Evolutionary conservation across 2,329 filamentous ascomycete genomes (phyloP).

Genomic region (Paraconiothyrium sp.): DNA sequence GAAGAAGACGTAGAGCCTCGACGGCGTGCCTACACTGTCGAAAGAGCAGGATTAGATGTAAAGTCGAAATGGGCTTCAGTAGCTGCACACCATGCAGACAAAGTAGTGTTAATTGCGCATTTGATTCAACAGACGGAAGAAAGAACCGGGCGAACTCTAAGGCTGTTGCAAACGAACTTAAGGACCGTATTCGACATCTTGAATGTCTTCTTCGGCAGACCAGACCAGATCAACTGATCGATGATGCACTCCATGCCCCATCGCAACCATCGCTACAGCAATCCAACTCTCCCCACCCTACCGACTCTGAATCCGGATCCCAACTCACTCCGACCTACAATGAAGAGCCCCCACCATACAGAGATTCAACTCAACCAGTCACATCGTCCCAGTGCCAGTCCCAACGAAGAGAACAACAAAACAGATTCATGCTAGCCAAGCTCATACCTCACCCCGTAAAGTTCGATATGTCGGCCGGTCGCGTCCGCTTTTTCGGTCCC

Average conservation of each 20-base stretch:
- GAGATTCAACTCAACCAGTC: slow-evolving; percentile 9
- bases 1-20: slow-evolving; percentile 1
- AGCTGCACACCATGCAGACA: slow-evolving; percentile 60
- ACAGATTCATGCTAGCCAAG: slow-evolving; percentile 52
- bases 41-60: slow-evolving; percentile 49
- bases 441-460: slow-evolving; percentile 58
- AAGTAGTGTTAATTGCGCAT: slow-evolving; percentile 58
- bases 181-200: slow-evolving; percentile 22
- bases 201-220: slow-evolving; percentile 21
- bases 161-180: slow-evolving; percentile 24
- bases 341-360: slow-evolving; percentile 23
- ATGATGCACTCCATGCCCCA: background rate
- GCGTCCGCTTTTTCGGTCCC: slow-evolving; percentile 60
- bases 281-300: background rate
- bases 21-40: slow-evolving; percentile 9
- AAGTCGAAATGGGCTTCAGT: slow-evolving; percentile 59
- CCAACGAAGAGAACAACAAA: slow-evolving; percentile 39
- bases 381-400: background rate
- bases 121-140: slow-evolving; percentile 63
- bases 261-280: background rate
- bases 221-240: slow-evolving; percentile 15
- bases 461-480: slow-evolving; percentile 58
- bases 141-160: slow-evolving; percentile 44
- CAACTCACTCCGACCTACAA: slow-evolving; percentile 19
- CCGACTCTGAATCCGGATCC: slow-evolving; percentile 22